Conservation (phyloP, 2,329 filamentous ascomycete genomes). For the Esteya vermicola region DNA sequence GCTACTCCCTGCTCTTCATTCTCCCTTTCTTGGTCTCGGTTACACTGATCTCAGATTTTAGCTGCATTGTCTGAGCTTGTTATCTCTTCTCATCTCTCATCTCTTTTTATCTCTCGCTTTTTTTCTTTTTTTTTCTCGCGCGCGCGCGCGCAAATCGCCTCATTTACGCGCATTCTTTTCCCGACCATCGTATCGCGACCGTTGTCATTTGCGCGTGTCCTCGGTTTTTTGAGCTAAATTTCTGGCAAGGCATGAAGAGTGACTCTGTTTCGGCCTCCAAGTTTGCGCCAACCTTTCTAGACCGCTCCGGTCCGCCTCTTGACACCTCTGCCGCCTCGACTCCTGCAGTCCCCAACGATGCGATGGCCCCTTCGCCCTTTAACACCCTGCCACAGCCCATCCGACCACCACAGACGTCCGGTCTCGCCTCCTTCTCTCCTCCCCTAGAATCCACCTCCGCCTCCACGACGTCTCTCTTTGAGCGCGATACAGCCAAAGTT, state of each 20-base stretch:
- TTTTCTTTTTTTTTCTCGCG: too few relatives aligned
- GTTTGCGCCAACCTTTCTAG: neutral
- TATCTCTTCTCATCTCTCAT: neutral
- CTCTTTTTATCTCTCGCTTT: neutral
- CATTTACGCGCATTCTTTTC: neutral
- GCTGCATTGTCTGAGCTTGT: neutral
- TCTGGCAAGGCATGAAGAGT: too few relatives aligned
- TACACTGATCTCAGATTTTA: too few relatives aligned
- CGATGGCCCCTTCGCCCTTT: slow-evolving; percentile 32
- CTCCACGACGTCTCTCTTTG: too few relatives aligned
- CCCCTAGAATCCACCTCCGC: slow-evolving; percentile 18
- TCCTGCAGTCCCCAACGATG: slow-evolving; percentile 15
- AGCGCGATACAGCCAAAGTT: slow-evolving; percentile 2
- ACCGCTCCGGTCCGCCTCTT: neutral
- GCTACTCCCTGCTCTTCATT: too few relatives aligned
- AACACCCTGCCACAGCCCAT: slow-evolving; percentile 25
- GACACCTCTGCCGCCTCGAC: slow-evolving; percentile 9
- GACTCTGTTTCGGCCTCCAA: neutral
- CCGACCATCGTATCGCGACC: neutral
- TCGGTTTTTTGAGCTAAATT: neutral
- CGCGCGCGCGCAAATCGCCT: too few relatives aligned
- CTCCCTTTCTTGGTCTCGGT: too few relatives aligned
- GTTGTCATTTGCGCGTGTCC: too few relatives aligned
- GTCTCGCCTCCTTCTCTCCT: slow-evolving; percentile 15
- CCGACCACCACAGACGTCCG: slow-evolving; percentile 18